A percentile compares a stretch with the other conserved stretches of the same genome.
Evolutionary conservation across 2,329 filamentous ascomycete genomes (phyloP).

Genomic region (Aspergillus thermomutatus): DNA sequence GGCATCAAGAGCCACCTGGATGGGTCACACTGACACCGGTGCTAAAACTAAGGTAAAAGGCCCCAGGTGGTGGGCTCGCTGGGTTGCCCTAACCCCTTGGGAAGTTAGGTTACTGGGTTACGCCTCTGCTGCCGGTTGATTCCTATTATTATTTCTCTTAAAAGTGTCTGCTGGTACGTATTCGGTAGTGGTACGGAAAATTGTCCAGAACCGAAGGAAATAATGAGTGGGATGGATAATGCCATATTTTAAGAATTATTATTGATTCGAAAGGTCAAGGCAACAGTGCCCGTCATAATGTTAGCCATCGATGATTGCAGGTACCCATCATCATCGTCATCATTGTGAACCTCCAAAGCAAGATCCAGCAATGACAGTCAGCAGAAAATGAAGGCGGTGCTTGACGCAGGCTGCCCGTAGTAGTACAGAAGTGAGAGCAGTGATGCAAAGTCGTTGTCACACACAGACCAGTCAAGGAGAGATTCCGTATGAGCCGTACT

Average conservation of each 20-base stretch:
- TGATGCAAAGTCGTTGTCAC: constrained; percentile 12
- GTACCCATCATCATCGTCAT: not conserved
- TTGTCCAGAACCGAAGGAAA: not conserved
- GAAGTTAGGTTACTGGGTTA: not conserved
- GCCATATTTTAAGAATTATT: not conserved
- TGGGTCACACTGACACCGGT: not conserved
- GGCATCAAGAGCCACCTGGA: constrained; percentile 1
- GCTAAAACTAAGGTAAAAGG: constrained; percentile 1
- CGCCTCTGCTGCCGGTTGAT: not conserved
- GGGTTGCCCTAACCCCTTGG: not conserved
- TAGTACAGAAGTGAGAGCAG: constrained; percentile 1
- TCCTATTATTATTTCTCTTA: not conserved
- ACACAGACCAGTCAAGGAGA: not conserved
- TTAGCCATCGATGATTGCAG: not conserved
- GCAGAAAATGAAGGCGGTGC: not conserved
- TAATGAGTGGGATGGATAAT: not conserved
- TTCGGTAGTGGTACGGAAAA: not conserved
- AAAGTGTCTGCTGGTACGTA: not conserved
- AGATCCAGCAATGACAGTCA: not conserved
- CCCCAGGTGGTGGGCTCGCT: not conserved
- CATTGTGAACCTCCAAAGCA: not conserved
- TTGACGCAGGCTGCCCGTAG: not conserved
- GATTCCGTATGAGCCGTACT: not conserved
- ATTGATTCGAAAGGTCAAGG: not conserved
- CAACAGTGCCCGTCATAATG: not conserved